phyloP scores from a whole-genome alignment of 108 stramenopile genomes.

The Asterionellopsis glacialis region DNA sequence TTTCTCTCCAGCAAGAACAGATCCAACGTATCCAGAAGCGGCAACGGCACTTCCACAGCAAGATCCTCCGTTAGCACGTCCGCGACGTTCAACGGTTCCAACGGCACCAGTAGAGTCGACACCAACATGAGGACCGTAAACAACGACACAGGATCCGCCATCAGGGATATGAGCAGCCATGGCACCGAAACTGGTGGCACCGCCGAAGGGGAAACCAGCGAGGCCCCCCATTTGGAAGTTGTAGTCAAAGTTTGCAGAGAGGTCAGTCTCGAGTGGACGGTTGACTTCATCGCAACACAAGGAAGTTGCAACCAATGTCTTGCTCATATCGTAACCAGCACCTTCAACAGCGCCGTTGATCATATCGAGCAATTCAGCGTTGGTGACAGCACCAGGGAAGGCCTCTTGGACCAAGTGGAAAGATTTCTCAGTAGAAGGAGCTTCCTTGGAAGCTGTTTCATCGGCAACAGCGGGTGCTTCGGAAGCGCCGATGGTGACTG shows the following conservation, averaged over 20 bases:
- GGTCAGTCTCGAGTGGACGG: conserved; percentile 19
- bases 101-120: conserved; percentile 19
- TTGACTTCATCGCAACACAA: conserved; percentile 35
- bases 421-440: no score
- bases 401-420: neutral
- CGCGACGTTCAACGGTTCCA: conserved; percentile 36
- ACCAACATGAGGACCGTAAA: conserved; percentile 47
- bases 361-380: conserved; percentile 25
- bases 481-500: no score
- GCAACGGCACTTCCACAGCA: conserved; percentile 28
- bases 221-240: conserved; percentile 62
- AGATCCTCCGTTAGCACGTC: conserved; percentile 20
- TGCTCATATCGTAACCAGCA: conserved; percentile 23
- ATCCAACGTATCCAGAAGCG: conserved; percentile 20
- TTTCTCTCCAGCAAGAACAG: conserved; percentile 2
- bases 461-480: no score
- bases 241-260: conserved; percentile 24
- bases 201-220: conserved; percentile 34
- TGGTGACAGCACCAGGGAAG: conserved; percentile 34
- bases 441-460: no score
- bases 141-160: conserved; percentile 23
- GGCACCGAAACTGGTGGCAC: conserved; percentile 32
- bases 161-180: conserved; percentile 35
- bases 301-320: conserved; percentile 46
- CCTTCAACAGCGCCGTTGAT: conserved; percentile 7